These are phyloP conservation scores for Fusarium sambucinum DNA, from an alignment of 2,329 filamentous ascomycete genomes.

Conservation along the genomic window DNA sequence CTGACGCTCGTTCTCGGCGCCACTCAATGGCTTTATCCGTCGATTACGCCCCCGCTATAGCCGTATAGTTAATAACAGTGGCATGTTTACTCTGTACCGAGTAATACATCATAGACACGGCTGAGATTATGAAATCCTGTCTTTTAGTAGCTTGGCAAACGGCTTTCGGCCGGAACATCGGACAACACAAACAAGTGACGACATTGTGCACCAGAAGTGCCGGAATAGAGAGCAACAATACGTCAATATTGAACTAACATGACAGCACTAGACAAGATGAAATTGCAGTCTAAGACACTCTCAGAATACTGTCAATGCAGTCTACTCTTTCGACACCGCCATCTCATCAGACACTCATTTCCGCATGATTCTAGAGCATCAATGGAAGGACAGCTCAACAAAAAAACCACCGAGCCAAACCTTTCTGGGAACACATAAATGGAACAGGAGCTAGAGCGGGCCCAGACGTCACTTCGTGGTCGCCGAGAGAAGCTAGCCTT, in stretches of 20 bases:
- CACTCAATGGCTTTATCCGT: constrained; percentile 1
- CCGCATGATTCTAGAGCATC: not conserved
- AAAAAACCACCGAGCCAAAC: constrained; percentile 16
- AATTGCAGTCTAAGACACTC: too few relatives aligned
- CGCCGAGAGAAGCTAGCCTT: constrained; percentile 12
- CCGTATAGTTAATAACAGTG: not conserved
- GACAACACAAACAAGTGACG: not conserved
- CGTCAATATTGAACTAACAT: too few relatives aligned
- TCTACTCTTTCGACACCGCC: not conserved
- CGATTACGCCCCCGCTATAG: not conserved
- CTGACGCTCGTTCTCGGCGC: constrained; percentile 5
- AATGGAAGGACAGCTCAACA: constrained; percentile 11
- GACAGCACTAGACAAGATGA: too few relatives aligned
- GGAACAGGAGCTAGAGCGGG: not conserved
- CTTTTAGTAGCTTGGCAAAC: not conserved
- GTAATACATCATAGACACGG: not conserved
- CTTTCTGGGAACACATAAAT: constrained; percentile 1
- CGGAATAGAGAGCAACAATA: too few relatives aligned
- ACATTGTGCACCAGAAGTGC: not conserved
- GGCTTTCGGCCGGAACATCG: not conserved
- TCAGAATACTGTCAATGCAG: too few relatives aligned
- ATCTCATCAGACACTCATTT: not conserved
- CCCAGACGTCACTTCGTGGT: constrained; percentile 13
- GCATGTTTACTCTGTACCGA: not conserved
- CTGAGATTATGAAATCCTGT: not conserved